These are phyloP conservation scores for Magnusiomyces clavatus DNA, from an alignment of 1,139 yeast species.

Conservation along the genomic window DNA sequence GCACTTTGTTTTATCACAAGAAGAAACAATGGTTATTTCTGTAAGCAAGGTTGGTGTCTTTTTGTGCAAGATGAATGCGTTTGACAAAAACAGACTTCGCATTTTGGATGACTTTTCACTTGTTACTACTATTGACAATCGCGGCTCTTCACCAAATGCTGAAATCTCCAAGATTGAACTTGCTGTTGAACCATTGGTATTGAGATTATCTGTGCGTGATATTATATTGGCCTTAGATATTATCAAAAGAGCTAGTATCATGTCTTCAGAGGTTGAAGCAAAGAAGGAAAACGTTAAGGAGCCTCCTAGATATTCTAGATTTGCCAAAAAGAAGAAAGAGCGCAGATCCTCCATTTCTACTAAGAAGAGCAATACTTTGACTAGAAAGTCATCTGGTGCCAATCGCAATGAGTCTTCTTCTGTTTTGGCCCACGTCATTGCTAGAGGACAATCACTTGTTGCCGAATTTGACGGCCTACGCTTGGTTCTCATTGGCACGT, in stretches of 20 bases:
- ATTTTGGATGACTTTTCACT: slow-evolving; percentile 85
- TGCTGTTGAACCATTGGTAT: slow-evolving; percentile 69
- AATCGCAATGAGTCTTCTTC: neutral
- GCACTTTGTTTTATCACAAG: slow-evolving; percentile 65
- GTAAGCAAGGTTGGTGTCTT: slow-evolving; percentile 84
- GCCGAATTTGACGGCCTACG: slow-evolving; percentile 77
- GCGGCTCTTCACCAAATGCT: slow-evolving; percentile 53
- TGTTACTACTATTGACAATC: slow-evolving; percentile 62
- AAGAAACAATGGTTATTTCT: slow-evolving; percentile 53
- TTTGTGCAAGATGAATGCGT: slow-evolving; percentile 64
- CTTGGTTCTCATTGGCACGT: slow-evolving; percentile 83
- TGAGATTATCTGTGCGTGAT: slow-evolving; percentile 82
- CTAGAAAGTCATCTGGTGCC: neutral
- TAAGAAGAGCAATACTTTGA: neutral
- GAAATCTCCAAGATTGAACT: slow-evolving; percentile 58
- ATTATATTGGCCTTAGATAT: slow-evolving; percentile 71
- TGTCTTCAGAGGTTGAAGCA: slow-evolving; percentile 29
- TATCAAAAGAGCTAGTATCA: slow-evolving; percentile 59
- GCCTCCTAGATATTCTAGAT: slow-evolving; percentile 20
- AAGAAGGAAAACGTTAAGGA: slow-evolving; percentile 10
- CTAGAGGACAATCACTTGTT: slow-evolving; percentile 65
- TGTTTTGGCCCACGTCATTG: neutral
- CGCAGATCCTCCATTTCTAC: slow-evolving; percentile 6
- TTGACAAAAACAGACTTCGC: slow-evolving; percentile 53
- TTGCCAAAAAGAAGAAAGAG: slow-evolving; percentile 15